Conservation (phyloP, 495 filamentous ascomycete species). For the Penicillium desertorum region DNA sequence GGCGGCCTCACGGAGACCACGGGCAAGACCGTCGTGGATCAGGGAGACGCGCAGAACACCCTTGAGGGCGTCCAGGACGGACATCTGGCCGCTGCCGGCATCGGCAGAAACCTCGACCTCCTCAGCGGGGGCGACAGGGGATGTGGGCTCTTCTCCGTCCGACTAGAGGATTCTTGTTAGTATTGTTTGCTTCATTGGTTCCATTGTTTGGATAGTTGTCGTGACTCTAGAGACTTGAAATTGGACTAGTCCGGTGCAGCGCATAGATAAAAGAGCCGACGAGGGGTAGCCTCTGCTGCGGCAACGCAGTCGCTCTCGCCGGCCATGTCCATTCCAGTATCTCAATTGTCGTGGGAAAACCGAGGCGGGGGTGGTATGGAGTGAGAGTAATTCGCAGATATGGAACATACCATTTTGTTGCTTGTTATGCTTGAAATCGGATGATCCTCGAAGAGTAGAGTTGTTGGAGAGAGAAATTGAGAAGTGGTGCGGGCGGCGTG, state of each 20-base stretch:
- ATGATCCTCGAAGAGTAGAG: slow-evolving; percentile 63
- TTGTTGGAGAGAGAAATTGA: slow-evolving; percentile 25
- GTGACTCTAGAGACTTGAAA: not conserved
- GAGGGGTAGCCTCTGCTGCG: not conserved
- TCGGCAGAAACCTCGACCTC: slow-evolving; percentile 92
- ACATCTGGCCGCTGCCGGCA: slow-evolving; percentile 85
- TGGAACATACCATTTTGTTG: slow-evolving; percentile 45
- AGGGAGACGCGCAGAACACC: slow-evolving; percentile 94
- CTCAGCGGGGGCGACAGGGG: slow-evolving; percentile 69
- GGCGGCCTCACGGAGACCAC: slow-evolving; percentile 93
- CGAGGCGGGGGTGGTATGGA: not conserved
- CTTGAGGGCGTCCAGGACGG: slow-evolving; percentile 95
- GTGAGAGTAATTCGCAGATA: not conserved
- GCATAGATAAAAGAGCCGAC: not conserved
- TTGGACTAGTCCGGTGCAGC: not conserved
- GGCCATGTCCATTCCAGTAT: slow-evolving; percentile 14
- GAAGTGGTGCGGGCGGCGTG: slow-evolving; percentile 25
- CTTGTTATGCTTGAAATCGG: slow-evolving; percentile 46
- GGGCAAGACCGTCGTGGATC: slow-evolving; percentile 98
- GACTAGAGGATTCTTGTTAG: slow-evolving; percentile 48
- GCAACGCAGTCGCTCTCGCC: not conserved
- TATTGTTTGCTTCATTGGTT: not conserved
- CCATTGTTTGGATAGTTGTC: not conserved
- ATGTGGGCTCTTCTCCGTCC: slow-evolving; percentile 86
- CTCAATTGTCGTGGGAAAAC: slow-evolving; percentile 12